phyloP scores from a whole-genome alignment of 257 asterid species.

The Solanum dulcamara region DNA sequence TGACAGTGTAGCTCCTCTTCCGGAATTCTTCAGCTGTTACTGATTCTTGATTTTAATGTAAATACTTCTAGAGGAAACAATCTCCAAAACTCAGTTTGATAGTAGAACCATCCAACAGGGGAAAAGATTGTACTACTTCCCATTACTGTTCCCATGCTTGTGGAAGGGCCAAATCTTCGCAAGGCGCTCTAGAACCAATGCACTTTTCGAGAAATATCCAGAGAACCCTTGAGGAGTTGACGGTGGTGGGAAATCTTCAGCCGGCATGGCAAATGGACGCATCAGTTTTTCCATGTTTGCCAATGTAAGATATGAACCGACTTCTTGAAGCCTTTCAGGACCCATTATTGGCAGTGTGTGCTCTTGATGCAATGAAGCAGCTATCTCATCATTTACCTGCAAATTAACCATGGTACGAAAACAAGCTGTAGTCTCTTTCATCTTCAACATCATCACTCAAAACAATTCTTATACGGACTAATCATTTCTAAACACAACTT shows the following conservation, averaged over 20 bases:
- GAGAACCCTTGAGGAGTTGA: slow-evolving; percentile 75
- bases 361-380: slow-evolving; percentile 68
- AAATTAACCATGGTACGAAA: background rate
- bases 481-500: background rate
- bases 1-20: background rate
- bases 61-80: background rate
- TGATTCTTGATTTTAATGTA: background rate
- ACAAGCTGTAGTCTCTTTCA: background rate
- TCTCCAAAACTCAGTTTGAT: background rate
- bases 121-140: slow-evolving; percentile 15
- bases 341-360: slow-evolving; percentile 89
- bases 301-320: slow-evolving; percentile 57
- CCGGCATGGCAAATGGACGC: slow-evolving; percentile 85
- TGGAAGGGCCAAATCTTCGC: slow-evolving; percentile 86
- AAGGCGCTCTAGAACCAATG: slow-evolving; percentile 78
- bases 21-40: background rate
- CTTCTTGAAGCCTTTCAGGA: slow-evolving; percentile 87
- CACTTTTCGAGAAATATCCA: slow-evolving; percentile 88
- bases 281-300: slow-evolving; percentile 78
- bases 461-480: background rate
- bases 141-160: slow-evolving; percentile 42
- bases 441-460: background rate
- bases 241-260: slow-evolving; percentile 91
- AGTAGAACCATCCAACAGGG: background rate
- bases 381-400: slow-evolving; percentile 59